A percentile compares a stretch with the other conserved stretches of the same genome.
Evolutionary conservation across 345 rosid genomes (phyloP).

Genomic region (Eucalyptus shirleyi): DNA sequence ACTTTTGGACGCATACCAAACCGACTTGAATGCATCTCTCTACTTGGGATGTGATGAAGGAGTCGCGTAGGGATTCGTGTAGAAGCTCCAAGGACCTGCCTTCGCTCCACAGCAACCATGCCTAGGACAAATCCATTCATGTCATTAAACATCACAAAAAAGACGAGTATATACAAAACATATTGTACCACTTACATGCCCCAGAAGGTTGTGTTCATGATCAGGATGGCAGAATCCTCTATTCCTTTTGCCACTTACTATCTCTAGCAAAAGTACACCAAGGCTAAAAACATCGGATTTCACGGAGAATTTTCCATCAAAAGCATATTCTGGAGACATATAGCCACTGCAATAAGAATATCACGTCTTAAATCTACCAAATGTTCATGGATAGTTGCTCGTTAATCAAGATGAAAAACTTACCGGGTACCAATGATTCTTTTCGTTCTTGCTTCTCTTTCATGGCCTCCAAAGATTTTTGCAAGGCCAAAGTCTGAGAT

Average conservation of each 20-base stretch:
- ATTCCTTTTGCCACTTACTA: constrained; percentile 32
- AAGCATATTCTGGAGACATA: neutral
- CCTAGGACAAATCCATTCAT: neutral
- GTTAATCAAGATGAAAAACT: neutral
- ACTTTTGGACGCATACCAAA: constrained; percentile 6
- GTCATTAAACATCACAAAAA: neutral
- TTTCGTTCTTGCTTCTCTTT: neutral
- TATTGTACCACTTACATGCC: no score
- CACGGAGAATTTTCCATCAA: neutral
- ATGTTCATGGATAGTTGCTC: neutral
- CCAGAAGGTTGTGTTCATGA: no score
- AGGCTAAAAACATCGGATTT: neutral
- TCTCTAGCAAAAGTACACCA: neutral
- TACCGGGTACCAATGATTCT: neutral
- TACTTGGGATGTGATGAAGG: neutral
- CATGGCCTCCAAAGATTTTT: neutral
- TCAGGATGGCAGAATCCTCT: neutral
- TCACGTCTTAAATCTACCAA: neutral
- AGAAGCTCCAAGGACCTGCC: neutral
- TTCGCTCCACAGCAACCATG: constrained; percentile 8
- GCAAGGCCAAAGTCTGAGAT: neutral
- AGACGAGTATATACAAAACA: neutral
- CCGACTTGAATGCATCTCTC: constrained; percentile 5
- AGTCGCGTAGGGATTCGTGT: neutral
- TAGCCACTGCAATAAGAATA: neutral